These are phyloP conservation scores for Blastomyces parvus DNA, from an alignment of 2,329 filamentous ascomycete species.

Conservation along the genomic window DNA sequence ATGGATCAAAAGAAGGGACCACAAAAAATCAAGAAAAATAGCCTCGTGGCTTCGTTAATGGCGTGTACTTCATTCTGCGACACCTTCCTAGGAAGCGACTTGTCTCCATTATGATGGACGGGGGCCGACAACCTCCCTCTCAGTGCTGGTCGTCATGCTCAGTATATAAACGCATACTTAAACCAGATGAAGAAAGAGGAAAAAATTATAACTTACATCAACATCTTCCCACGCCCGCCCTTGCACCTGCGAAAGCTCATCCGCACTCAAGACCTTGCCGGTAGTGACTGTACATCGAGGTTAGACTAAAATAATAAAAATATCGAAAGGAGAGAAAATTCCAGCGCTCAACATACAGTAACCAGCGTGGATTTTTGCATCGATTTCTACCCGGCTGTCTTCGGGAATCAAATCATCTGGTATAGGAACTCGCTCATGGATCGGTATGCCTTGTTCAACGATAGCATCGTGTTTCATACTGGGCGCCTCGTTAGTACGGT, in stretches of 20 bases:
- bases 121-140: not conserved
- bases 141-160: slow-evolving; percentile 8
- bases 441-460: slow-evolving; percentile 52
- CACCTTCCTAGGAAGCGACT: not conserved
- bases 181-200: not conserved
- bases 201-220: slow-evolving; percentile 15
- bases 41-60: not conserved
- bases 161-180: not conserved
- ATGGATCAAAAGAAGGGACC: not conserved
- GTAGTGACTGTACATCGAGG: slow-evolving; percentile 77
- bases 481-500: not conserved
- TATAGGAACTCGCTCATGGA: slow-evolving; percentile 81
- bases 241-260: slow-evolving; percentile 72
- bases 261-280: slow-evolving; percentile 72
- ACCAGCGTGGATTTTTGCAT: slow-evolving; percentile 92
- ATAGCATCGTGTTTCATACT: slow-evolving; percentile 45
- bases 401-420: slow-evolving; percentile 89
- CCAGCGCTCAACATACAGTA: slow-evolving; percentile 37
- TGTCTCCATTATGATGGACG: not conserved
- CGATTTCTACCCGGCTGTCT: slow-evolving; percentile 95
- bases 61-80: not conserved
- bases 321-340: not conserved
- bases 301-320: slow-evolving; percentile 48
- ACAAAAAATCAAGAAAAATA: not conserved
- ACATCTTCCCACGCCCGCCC: slow-evolving; percentile 74